Base-by-base conservation (phyloP, 352 stramenopile species). In the Phytophthora multivora region DNA sequence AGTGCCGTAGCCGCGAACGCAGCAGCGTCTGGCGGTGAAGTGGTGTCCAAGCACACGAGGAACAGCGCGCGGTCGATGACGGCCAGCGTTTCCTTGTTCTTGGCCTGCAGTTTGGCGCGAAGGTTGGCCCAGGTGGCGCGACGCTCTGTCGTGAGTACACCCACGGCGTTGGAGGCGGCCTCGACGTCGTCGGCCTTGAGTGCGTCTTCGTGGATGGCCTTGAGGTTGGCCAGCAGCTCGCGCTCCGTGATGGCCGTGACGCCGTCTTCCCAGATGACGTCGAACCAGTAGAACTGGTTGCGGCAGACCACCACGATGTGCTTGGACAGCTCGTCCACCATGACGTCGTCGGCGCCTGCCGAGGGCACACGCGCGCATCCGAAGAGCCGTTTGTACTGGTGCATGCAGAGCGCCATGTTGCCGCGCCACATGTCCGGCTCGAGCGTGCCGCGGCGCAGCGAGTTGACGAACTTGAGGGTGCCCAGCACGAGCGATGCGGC, bases 251-350 rank as follows among this genome's bases (percentile, higher is more conserved):
- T 90, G 36, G 89, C 89, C 9, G 92, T 90, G 15, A 87, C 75
- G 33, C 83, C 83, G 59, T 93, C 84, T 43, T 96, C 87, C 86
- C 81, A 93, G 52, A 95, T 81, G 21, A 96, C 89, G 55, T 97
- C 87, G 69, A 99, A 98, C 77, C 91, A 98, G 78, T 98, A 98
- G 50, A 98, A 92, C 69, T 98, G 93, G 72, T 97, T 97, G 46
- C 86, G 79, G 58, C 89, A 97, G 58, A 98, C 66, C 11, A 99
- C 89, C 5, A 97, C 91, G 15, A 99, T 86, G 75, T 98, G 96
- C 58, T 88, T 96, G 28, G 83, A 91, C 55, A 83, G 66, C 18
- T 80, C 65, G 47, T 93, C 79, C 19, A 98, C 88, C 16, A 93
- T 74, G 52, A 97, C 90, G 31, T 88, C 81, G 56, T 93, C 83